A percentile compares a stretch with the other conserved stretches of the same genome.
phyloP scores from a whole-genome alignment of 1,284 basidiomycete species.

The Cryptococcus sp. region DNA sequence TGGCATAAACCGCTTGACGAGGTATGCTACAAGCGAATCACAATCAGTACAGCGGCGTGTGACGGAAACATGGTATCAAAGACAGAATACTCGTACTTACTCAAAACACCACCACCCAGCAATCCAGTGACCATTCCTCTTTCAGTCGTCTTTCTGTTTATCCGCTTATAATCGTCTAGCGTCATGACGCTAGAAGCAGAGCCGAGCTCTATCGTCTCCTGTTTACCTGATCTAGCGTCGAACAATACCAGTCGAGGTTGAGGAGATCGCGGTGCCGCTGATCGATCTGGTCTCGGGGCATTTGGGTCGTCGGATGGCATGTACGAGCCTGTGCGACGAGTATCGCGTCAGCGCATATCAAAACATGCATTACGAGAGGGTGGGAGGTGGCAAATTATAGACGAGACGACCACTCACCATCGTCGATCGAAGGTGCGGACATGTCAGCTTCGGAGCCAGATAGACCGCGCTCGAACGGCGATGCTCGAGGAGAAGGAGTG shows the following conservation, averaged over 20 bases:
- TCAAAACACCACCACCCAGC: constrained; percentile 16
- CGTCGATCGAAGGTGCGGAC: constrained; percentile 18
- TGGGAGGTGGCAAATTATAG: neutral
- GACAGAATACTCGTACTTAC: constrained; percentile 5
- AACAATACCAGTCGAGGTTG: constrained; percentile 16
- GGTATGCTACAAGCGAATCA: constrained; percentile 9
- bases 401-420: constrained; percentile 11
- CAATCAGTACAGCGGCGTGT: neutral
- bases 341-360: neutral
- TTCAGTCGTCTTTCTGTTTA: constrained; percentile 18
- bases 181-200: constrained; percentile 17
- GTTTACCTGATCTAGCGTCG: constrained; percentile 16
- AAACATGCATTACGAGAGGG: neutral
- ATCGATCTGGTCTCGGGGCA: constrained; percentile 5
- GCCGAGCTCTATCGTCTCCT: constrained; percentile 16
- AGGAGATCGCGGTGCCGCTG: constrained; percentile 4
- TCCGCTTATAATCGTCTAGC: constrained; percentile 18
- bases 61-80: neutral
- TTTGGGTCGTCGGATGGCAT: constrained; percentile 2
- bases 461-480: too few species aligned
- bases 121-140: constrained; percentile 24
- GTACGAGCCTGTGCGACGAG: constrained; percentile 13
- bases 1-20: constrained; percentile 17
- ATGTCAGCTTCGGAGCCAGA: constrained; percentile 15
- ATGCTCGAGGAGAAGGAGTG: too few species aligned